These are phyloP conservation scores for Blastobotrys parvus DNA, from an alignment of 805 yeast species.

Conservation along the genomic window DNA sequence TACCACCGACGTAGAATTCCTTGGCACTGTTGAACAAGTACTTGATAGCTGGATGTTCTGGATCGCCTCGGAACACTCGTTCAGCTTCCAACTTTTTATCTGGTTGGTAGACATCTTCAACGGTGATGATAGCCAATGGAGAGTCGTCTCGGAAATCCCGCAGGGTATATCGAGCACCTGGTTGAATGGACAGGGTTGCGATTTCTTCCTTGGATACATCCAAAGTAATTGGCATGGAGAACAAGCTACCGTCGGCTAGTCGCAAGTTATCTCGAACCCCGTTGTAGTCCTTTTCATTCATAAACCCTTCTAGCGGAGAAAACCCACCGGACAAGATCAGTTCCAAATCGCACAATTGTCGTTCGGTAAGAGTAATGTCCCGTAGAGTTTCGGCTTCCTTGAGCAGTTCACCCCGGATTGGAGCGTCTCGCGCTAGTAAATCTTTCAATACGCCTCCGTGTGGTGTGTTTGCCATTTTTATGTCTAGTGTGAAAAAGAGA, in stretches of 20 bases:
- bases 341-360: conserved; percentile 91
- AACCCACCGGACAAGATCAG: conserved; percentile 89
- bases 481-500: not conserved
- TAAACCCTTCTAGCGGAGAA: conserved; percentile 73
- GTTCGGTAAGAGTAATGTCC: conserved; percentile 52
- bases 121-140: conserved; percentile 72
- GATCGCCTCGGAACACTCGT: conserved; percentile 90
- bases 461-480: conserved; percentile 47
- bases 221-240: conserved; percentile 89
- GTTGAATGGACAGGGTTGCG: conserved; percentile 30
- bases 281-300: conserved; percentile 58
- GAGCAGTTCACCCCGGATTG: conserved; percentile 46
- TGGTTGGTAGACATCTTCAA: conserved; percentile 73
- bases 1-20: conserved; percentile 83
- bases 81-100: conserved; percentile 73
- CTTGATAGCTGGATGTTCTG: conserved; percentile 88
- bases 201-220: conserved; percentile 57
- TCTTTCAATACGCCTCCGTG: conserved; percentile 92
- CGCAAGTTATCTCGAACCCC: conserved; percentile 62
- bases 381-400: conserved; percentile 46
- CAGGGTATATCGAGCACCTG: conserved; percentile 60
- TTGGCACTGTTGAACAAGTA: conserved; percentile 69
- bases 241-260: conserved; percentile 64
- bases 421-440: conserved; percentile 70
- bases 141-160: conserved; percentile 75